Evolutionary conservation across 176 grass and related monocot species (phyloP), one percentile per base, ranked within the genome.

Genomic region (Chloris gayana): DNA sequence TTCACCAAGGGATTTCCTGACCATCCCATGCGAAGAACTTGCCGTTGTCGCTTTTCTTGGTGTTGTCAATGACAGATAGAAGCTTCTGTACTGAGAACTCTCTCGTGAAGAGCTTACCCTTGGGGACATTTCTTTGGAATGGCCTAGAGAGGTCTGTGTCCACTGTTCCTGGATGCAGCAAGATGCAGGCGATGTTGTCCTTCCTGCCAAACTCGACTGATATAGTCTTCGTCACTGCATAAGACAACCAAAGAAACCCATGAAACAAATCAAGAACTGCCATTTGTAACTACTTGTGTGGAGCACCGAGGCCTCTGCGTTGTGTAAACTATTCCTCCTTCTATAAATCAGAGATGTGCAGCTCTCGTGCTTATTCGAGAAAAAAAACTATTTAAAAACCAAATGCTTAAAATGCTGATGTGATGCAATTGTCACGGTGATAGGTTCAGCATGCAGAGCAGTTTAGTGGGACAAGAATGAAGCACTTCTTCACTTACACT

Each of bases 11-110:
- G 21, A 93, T 98, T 88, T 92, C 90, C 62, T 84, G 85, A 25
- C 87, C 91, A 44, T 94, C 92, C 95, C 95, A 94, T 12, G 92
- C 92, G n/a, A 98, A 94, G 71, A 98, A 98, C 78, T 91, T 98
- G 26, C 92, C 89, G 9, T 91, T 98, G 50, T 94, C 85, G 7
- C 80, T 91, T 54, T 67, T 89, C 69, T 85, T 98, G 76, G 70
- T 82, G 6, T 82, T 89, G 61, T 89, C 78, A 9, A 94, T 89
- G 87, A 94, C 72, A 45, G 59, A 77, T 8, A 98, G 66, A 41
- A 41, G 39, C 6, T 41, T 41, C 39, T 41, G 35, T 41, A 41
- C 39, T 41, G 84, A 92, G 70, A 93, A 89, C 25, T 94, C 92
- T 32, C 73, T 87, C 1, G 90, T 94, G 87, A 94, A 94, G 78